Conservation (phyloP, 331 rosid species). For the Pyracantha coccinea region DNA sequence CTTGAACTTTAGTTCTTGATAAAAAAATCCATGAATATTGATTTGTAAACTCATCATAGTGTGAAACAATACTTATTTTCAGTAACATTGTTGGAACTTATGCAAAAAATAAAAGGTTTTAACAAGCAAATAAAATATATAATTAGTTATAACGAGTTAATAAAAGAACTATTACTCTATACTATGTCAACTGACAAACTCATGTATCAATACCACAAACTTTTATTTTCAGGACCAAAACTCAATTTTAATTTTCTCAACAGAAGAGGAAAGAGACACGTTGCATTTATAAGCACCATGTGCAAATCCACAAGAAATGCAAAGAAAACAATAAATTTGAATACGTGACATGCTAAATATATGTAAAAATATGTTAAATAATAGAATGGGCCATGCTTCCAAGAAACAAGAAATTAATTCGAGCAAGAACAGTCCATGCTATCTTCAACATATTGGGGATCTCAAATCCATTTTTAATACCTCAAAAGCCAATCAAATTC, state of each 20-base stretch:
- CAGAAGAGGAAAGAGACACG: background rate
- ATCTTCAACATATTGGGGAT: background rate
- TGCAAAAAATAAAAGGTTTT: background rate
- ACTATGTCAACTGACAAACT: no score
- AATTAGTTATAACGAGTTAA: background rate
- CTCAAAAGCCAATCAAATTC: background rate
- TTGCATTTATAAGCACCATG: conserved; percentile 9
- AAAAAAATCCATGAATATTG: background rate
- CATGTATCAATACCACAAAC: no score
- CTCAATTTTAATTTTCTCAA: background rate
- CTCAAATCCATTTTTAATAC: background rate
- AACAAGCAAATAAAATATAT: no score
- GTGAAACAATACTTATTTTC: background rate
- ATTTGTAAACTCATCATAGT: no score
- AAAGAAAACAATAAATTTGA: background rate
- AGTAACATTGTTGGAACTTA: background rate
- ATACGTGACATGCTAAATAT: background rate
- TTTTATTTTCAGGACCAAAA: background rate
- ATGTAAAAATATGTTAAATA: background rate
- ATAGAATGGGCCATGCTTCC: background rate
- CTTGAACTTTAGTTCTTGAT: background rate
- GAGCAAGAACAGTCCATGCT: background rate
- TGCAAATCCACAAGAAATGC: conserved; percentile 8
- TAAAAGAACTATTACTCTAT: background rate
- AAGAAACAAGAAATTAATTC: background rate